Evolutionary conservation across 2,329 filamentous ascomycete species (phyloP).

Genomic region (Pseudogymnoascus sp.): DNA sequence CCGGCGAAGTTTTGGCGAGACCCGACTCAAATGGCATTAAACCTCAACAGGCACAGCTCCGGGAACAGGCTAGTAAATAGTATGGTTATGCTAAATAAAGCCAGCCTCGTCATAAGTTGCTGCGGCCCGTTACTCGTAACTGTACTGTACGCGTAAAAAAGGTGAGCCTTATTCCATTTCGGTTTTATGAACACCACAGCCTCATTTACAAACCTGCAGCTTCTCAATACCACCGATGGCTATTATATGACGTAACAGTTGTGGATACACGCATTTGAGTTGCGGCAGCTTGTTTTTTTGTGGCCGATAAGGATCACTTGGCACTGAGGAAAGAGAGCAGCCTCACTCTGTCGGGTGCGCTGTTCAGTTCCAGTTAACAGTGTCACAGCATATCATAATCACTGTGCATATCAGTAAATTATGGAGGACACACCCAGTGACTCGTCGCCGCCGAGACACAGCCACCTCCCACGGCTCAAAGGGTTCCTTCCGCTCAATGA

Average conservation of each 20-base stretch:
- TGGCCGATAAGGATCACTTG: neutral
- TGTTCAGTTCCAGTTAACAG: neutral
- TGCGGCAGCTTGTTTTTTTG: neutral
- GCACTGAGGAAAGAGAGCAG: neutral
- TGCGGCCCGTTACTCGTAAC: neutral
- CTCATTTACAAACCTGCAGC: neutral
- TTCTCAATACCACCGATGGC: neutral
- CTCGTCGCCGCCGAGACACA: constrained; percentile 19
- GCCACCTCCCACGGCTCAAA: constrained; percentile 20
- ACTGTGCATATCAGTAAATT: neutral
- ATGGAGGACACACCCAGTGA: neutral
- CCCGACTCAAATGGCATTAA: constrained; percentile 1
- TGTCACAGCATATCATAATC: neutral
- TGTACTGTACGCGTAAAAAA: neutral
- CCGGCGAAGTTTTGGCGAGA: neutral
- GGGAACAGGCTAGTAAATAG: neutral
- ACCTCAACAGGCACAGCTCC: constrained; percentile 6
- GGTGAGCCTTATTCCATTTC: neutral
- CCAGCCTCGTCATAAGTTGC: constrained; percentile 1
- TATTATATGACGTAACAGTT: neutral
- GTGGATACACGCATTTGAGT: neutral
- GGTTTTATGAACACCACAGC: neutral
- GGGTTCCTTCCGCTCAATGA: constrained; percentile 23
- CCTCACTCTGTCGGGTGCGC: neutral
- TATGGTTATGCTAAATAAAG: constrained; percentile 5